Evolutionary conservation across 2,329 filamentous ascomycete genomes (phyloP).

Genomic region (Elsinoe arachidis): DNA sequence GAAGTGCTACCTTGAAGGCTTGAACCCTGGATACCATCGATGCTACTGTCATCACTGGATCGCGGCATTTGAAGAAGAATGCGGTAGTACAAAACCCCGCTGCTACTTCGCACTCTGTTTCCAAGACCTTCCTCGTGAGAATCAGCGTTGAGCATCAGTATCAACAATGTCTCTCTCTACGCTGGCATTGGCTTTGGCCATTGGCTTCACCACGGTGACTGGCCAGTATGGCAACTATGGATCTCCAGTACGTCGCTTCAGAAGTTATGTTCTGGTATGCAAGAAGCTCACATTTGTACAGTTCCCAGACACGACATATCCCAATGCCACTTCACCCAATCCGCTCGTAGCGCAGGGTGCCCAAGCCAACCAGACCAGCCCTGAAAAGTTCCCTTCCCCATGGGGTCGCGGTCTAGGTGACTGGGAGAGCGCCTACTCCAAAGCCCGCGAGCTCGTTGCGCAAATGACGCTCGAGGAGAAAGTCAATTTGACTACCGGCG

Average conservation of each 20-base stretch:
- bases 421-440: constrained; percentile 26
- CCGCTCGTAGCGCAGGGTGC: constrained; percentile 21
- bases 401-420: constrained; percentile 21
- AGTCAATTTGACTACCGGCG: constrained; percentile 27
- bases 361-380: constrained; percentile 20
- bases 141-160: not conserved
- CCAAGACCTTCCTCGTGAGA: not conserved
- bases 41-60: not conserved
- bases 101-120: not conserved
- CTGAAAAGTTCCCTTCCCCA: constrained; percentile 22
- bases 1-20: constrained; percentile 1
- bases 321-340: constrained; percentile 20
- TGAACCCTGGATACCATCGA: not conserved
- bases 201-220: constrained; percentile 10
- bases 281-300: not conserved
- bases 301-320: constrained; percentile 23
- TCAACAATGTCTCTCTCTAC: not conserved
- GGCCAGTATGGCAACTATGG: constrained; percentile 17
- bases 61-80: not conserved
- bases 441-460: constrained; percentile 25
- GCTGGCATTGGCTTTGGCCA: constrained; percentile 1
- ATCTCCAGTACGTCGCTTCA: constrained; percentile 6
- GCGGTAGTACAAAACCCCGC: not conserved
- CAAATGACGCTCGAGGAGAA: constrained; percentile 30
- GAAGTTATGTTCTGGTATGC: too few relatives aligned